These are phyloP conservation scores for Vigna unguiculata DNA, from an alignment of 306 rosid species.

Conservation along the genomic window DNA sequence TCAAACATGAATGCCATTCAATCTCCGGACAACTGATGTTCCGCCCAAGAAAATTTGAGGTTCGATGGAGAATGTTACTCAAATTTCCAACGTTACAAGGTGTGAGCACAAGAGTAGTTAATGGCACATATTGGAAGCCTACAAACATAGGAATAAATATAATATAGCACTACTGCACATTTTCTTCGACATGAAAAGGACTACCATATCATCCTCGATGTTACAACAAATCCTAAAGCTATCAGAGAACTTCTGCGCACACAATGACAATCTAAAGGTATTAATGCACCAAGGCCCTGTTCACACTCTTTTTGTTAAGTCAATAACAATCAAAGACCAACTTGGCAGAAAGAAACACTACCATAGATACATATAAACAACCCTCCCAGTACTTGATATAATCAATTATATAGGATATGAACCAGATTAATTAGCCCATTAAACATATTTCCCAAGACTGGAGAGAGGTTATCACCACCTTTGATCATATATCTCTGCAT, in stretches of 20 bases:
- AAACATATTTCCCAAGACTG: slow-evolving; percentile 34
- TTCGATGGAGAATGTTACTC: neutral
- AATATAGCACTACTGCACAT: slow-evolving; percentile 17
- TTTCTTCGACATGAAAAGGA: slow-evolving; percentile 40
- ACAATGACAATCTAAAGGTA: slow-evolving; percentile 48
- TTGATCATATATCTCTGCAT: neutral
- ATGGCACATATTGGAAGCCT: neutral
- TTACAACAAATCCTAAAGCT: slow-evolving; percentile 64
- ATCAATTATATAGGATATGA: neutral
- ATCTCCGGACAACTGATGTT: neutral
- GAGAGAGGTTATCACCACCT: slow-evolving; percentile 3
- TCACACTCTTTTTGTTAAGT: slow-evolving; percentile 60
- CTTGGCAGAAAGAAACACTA: slow-evolving; percentile 36
- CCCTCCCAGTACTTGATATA: no score
- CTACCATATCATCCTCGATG: slow-evolving; percentile 65
- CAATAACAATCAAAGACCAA: slow-evolving; percentile 39
- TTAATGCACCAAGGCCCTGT: slow-evolving; percentile 50
- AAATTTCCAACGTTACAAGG: neutral
- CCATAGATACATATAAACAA: slow-evolving; percentile 9
- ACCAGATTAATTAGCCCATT: slow-evolving; percentile 26
- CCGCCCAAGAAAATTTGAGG: neutral
- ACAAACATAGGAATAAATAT: slow-evolving; percentile 36
- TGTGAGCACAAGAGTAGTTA: neutral
- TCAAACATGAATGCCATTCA: neutral
- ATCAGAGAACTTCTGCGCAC: slow-evolving; percentile 44